A percentile compares a stretch with the other conserved stretches of the same genome.
Evolutionary conservation across 2,329 filamentous ascomycete genomes (phyloP).

Genomic region (Harringtonia lauricola): DNA sequence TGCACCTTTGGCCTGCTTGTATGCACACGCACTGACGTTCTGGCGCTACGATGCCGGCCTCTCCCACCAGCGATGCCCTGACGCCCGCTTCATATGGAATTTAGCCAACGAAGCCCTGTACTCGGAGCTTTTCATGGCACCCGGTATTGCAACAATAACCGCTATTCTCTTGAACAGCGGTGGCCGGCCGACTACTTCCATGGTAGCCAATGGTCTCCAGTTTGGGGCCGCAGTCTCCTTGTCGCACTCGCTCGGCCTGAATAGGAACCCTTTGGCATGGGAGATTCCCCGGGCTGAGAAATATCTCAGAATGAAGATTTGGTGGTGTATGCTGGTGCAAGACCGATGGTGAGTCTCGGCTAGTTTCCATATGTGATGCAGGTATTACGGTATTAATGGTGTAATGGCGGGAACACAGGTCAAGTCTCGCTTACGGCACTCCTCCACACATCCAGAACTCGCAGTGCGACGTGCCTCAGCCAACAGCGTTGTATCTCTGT

Average conservation of each 20-base stretch:
- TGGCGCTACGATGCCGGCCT: constrained; percentile 41
- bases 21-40: constrained; percentile 45
- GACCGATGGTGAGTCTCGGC: constrained; percentile 34
- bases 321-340: constrained; percentile 44
- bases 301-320: constrained; percentile 37
- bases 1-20: constrained; percentile 43
- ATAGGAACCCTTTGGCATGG: constrained; percentile 41
- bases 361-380: too few relatives aligned
- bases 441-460: constrained; percentile 32
- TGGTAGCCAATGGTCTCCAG: constrained; percentile 43
- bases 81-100: constrained; percentile 51
- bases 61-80: constrained; percentile 37
- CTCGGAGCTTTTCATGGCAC: constrained; percentile 42
- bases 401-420: too few relatives aligned
- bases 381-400: too few relatives aligned
- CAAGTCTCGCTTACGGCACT: constrained; percentile 40
- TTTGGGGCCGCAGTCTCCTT: constrained; percentile 40
- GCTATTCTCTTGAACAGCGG: constrained; percentile 47
- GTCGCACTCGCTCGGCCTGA: constrained; percentile 41
- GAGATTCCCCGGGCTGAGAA: constrained; percentile 40
- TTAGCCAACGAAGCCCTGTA: constrained; percentile 48
- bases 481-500: constrained; percentile 3
- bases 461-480: constrained; percentile 35
- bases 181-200: constrained; percentile 47
- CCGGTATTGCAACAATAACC: constrained; percentile 45